Evolutionary conservation across 345 rosid genomes (phyloP).

Genomic region (Eucalyptus cloeziana): DNA sequence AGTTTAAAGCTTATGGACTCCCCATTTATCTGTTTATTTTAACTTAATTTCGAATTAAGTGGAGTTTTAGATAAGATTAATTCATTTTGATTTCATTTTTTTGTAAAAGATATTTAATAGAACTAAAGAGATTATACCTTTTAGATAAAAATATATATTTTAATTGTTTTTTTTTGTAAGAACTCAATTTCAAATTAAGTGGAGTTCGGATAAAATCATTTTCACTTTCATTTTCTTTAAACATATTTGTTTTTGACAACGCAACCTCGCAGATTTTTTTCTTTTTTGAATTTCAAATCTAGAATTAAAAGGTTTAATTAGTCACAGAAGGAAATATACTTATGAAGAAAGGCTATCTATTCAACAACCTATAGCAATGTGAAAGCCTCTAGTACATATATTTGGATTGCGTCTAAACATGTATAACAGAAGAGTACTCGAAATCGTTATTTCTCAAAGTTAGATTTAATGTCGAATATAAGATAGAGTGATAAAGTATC

Average conservation of each 20-base stretch:
- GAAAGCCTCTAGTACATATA: no score
- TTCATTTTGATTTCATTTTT: not conserved
- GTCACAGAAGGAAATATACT: not conserved
- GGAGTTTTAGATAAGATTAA: not conserved
- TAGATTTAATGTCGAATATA: no score
- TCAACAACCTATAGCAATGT: no score
- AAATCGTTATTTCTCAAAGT: no score
- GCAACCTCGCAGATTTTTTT: not conserved
- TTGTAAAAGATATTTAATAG: not conserved
- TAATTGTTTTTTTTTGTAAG: not conserved
- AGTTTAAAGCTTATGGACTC: not conserved
- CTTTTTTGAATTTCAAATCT: not conserved
- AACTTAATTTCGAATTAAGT: no score
- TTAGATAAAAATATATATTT: not conserved
- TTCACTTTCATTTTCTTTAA: not conserved
- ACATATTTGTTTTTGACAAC: not conserved
- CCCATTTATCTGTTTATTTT: no score
- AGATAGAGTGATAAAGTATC: no score
- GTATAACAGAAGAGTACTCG: no score
- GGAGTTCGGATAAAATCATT: not conserved
- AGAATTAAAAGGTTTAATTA: not conserved
- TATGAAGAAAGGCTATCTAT: no score
- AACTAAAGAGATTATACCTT: not conserved
- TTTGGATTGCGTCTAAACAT: no score
- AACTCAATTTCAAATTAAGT: not conserved